Evolutionary conservation across 176 grass and related monocot species (phyloP), one percentile per base, ranked within the genome.

Genomic region (Oryza australiensis): DNA sequence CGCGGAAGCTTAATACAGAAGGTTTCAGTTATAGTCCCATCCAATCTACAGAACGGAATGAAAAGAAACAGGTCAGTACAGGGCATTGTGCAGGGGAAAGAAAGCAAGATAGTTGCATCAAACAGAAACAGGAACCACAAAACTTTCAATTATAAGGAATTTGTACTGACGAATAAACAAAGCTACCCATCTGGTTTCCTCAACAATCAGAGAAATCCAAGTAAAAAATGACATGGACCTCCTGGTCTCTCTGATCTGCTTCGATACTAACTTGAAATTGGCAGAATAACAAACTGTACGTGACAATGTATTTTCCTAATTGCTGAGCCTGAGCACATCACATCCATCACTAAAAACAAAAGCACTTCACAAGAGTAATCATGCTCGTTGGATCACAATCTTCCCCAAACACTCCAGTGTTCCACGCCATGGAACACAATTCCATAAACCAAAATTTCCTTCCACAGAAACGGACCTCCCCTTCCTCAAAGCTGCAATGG

Each of bases 1-100:
- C 41, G 23, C 40, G n/a, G 16, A 5, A 33, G 46, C 22, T 79
- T 35, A 84, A 42, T 43, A 32, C 35, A 76, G n/a, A 85, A 76
- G 53, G n/a, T 62, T 32, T 32, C 59, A 65, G 18, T 40, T 80
- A 59, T 22, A 45, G 26, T 20, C 35, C 24, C 77, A 26, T 13
- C 23, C 30, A 67, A 45, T 68, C 28, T 35, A 82, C 20, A 64
- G 26, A 63, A 33, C 3, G 28, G 26, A 27, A 60, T 43, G 40
- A 12, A 35, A 20, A 60, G 1, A 29, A 13, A 32, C 8, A 29
- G 2, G 49, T 23, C 12, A 41, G 11, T 26, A 83, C 12, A 40
- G 24, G 12, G 5, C 22, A 78, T 0, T 15, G 24, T 29, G 9
- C 37, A 65, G 60, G 49, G 23, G 67, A 49, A 67, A 22, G 1